Base-by-base conservation (phyloP, 805 yeast genomes). In the Lachancea sp. region DNA sequence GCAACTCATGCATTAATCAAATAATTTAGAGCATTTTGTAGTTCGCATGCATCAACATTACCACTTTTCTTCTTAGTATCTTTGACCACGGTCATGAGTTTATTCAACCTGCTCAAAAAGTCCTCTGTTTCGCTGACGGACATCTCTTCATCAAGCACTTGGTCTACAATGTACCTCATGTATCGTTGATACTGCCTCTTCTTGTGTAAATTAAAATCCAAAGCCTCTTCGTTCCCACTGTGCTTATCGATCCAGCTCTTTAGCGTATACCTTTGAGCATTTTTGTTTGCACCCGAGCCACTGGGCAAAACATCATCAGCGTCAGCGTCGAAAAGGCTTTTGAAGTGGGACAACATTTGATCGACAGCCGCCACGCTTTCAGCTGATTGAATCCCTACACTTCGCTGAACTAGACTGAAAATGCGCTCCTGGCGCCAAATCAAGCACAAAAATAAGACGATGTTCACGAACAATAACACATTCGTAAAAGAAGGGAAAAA, bases 341-440 rank as follows among this genome's bases (percentile, higher is more conserved):
- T 44, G 15, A 38, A 34, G 15, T 39, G 42, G 6, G 29, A 25
- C 11, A 44, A 16, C 29, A 38, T 27, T 18, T 44, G 39, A 29
- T 33, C 36, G n/a, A 39, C 33, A 18, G 40, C 19, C 1, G 22
- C 19, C 16, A 12, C 32, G 16, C 27, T 39, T 16, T 19, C 29
- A 10, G 16, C 29, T 10, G 37, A 2, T 25, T 9, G 17, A 13
- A 16, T 33, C 7, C n/a, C 34, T 6, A 15, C 16, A 13, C 29
- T 33, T 20, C 2, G 41, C 17, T 45, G 44, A 29, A 53, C 33
- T 17, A 49, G 46, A 27, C 46, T 36, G 7, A 47, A 36, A 31
- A 54, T 41, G 17, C 36, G 48, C 38, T 47, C 39, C 42, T 51
- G 51, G n/a, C 49, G 46, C 7, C 42, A 26, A n/a, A 53, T 18